phyloP scores from a whole-genome alignment of 2,329 filamentous ascomycete genomes.

The Calonectria ilicicola region DNA sequence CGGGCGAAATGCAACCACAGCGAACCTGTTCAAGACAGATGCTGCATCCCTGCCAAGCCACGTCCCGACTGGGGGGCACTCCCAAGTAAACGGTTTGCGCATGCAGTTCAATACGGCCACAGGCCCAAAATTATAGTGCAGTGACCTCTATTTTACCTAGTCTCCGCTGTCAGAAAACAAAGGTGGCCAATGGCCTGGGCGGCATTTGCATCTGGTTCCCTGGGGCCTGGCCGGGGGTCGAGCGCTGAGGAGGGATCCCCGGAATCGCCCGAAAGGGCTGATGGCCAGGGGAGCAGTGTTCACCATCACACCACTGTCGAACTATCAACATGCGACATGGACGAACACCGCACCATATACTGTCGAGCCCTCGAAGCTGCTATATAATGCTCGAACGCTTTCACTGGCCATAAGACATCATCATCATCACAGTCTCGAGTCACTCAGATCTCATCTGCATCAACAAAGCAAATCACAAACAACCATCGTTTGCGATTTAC shows the following conservation, averaged over 20 bases:
- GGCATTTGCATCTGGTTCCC: conserved; percentile 4
- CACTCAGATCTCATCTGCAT: conserved; percentile 24
- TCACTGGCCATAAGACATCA: conserved; percentile 22
- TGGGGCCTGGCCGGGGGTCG: neutral
- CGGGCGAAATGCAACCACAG: neutral
- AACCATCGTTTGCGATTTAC: conserved; percentile 14
- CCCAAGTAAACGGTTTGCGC: neutral
- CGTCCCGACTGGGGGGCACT: neutral
- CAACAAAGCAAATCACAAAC: conserved; percentile 13
- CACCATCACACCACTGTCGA: conserved; percentile 40
- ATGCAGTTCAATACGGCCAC: neutral
- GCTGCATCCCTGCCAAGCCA: neutral
- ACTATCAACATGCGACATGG: conserved; percentile 36
- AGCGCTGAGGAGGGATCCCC: conserved; percentile 13
- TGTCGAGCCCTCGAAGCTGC: neutral
- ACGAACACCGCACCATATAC: conserved; percentile 21
- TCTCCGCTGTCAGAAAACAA: neutral
- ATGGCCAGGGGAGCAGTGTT: conserved; percentile 22
- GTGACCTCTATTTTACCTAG: neutral
- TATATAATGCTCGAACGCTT: conserved; percentile 32
- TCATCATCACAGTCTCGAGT: conserved; percentile 23
- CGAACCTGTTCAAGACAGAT: neutral
- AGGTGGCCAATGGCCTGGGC: neutral
- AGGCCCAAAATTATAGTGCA: neutral
- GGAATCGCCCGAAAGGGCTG: conserved; percentile 29